phyloP scores from a whole-genome alignment of 2,329 filamentous ascomycete species.

The Scedosporium apiospermum region DNA sequence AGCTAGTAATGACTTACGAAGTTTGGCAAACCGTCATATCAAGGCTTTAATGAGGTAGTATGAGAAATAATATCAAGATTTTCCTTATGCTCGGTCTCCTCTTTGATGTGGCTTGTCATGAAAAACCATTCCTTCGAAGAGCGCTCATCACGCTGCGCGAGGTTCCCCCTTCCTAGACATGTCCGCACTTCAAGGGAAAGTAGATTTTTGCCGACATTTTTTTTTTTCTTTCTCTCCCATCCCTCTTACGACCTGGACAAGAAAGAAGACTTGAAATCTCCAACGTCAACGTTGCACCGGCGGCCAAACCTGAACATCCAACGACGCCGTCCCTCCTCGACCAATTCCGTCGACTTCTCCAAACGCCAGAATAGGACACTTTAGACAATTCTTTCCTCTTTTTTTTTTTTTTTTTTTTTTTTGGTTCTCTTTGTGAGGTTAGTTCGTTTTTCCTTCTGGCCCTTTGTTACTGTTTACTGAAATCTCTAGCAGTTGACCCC shows the following conservation, averaged over 20 bases:
- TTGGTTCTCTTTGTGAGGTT: background rate
- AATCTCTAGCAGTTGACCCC: too few relatives aligned
- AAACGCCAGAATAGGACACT: constrained; percentile 5
- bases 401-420: background rate
- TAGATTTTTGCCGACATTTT: background rate
- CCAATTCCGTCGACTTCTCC: background rate
- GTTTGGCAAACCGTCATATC: background rate
- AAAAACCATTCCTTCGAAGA: too few relatives aligned
- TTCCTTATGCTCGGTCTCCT: too few relatives aligned
- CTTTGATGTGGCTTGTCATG: too few relatives aligned
- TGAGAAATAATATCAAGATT: too few relatives aligned
- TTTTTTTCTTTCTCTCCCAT: background rate
- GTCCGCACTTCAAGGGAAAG: too few relatives aligned
- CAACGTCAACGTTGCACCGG: background rate
- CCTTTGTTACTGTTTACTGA: too few relatives aligned
- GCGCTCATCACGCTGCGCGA: too few relatives aligned
- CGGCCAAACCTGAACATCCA: background rate
- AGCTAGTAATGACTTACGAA: background rate
- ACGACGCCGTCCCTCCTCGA: background rate
- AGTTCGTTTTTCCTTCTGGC: too few relatives aligned
- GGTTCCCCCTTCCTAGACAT: too few relatives aligned
- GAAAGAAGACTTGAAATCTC: background rate
- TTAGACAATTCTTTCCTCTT: background rate
- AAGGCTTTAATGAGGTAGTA: too few relatives aligned
- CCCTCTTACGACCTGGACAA: background rate